Conservation (phyloP, 73 alveolate species). For the Stentor roeselii region DNA sequence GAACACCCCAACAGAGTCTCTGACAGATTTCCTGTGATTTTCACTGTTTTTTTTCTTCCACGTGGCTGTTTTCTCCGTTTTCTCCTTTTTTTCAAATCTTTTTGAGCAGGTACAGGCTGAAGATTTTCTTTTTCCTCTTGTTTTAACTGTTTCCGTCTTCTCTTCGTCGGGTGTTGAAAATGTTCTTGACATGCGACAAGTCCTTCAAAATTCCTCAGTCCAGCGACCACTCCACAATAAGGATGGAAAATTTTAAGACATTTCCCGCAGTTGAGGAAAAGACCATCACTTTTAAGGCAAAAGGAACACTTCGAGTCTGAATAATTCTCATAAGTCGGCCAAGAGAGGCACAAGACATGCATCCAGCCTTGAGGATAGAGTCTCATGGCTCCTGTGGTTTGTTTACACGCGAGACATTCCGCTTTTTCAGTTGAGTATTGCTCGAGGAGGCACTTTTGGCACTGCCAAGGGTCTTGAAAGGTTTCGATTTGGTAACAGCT, state of each 20-base stretch:
- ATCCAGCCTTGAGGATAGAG: neutral
- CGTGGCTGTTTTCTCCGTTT: too few relatives aligned
- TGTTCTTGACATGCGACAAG: neutral
- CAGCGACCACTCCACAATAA: neutral
- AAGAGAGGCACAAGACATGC: neutral
- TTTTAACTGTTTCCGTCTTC: too few relatives aligned
- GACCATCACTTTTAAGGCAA: neutral
- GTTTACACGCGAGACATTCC: neutral
- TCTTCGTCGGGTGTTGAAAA: too few relatives aligned
- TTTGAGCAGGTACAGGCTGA: too few relatives aligned
- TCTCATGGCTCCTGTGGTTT: neutral
- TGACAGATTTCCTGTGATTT: too few relatives aligned
- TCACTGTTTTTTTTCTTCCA: too few relatives aligned
- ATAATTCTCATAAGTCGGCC: neutral
- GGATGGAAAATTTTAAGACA: neutral
- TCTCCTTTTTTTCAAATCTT: too few relatives aligned
- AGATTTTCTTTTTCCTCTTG: too few relatives aligned
- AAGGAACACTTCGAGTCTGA: neutral
- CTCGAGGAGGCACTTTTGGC: neutral
- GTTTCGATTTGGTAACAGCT: neutral
- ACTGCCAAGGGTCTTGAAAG: neutral
- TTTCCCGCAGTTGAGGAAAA: neutral
- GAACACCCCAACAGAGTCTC: too few relatives aligned
- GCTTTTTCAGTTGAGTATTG: neutral
- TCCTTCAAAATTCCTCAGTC: neutral